phyloP scores from a whole-genome alignment of 441 rosid species.

The Erodium chrysanthum region DNA sequence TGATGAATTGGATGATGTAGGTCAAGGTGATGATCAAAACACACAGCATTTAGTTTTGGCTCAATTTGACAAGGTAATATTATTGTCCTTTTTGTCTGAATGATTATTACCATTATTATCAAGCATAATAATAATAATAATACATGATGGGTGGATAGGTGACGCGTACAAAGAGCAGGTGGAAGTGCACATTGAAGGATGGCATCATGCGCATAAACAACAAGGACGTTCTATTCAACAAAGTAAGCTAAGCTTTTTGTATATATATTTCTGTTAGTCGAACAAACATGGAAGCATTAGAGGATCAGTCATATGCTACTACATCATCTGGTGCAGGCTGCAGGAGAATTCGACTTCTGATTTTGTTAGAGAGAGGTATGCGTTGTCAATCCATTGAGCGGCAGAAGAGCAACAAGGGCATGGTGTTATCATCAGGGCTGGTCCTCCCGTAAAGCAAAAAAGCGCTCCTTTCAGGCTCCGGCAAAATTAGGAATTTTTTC shows the following conservation, averaged over 20 bases:
- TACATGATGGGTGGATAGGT: slow-evolving; percentile 41
- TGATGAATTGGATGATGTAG: slow-evolving; percentile 78
- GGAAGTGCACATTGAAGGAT: slow-evolving; percentile 93
- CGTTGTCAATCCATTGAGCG: slow-evolving; percentile 5
- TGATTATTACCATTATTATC: neutral
- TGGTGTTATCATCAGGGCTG: slow-evolving; percentile 14
- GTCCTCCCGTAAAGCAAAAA: too few relatives aligned
- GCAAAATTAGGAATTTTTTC: too few relatives aligned
- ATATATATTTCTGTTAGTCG: neutral
- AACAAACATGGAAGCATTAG: neutral
- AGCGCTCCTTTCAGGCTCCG: too few relatives aligned
- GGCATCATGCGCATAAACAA: slow-evolving; percentile 95
- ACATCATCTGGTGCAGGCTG: slow-evolving; percentile 47
- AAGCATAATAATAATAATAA: neutral
- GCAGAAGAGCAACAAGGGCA: slow-evolving; percentile 17
- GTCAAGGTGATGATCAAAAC: slow-evolving; percentile 76
- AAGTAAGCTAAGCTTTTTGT: slow-evolving; percentile 39
- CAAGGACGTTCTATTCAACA: slow-evolving; percentile 88
- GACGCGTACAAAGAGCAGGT: slow-evolving; percentile 88
- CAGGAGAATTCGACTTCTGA: slow-evolving; percentile 95
- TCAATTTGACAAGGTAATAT: slow-evolving; percentile 84
- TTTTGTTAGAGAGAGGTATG: slow-evolving; percentile 24
- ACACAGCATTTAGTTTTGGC: slow-evolving; percentile 92
- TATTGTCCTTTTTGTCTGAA: neutral
- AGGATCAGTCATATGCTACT: neutral